Evolutionary conservation across 768 basidiomycete species (phyloP).

Genomic region (Lactarius vividus): DNA sequence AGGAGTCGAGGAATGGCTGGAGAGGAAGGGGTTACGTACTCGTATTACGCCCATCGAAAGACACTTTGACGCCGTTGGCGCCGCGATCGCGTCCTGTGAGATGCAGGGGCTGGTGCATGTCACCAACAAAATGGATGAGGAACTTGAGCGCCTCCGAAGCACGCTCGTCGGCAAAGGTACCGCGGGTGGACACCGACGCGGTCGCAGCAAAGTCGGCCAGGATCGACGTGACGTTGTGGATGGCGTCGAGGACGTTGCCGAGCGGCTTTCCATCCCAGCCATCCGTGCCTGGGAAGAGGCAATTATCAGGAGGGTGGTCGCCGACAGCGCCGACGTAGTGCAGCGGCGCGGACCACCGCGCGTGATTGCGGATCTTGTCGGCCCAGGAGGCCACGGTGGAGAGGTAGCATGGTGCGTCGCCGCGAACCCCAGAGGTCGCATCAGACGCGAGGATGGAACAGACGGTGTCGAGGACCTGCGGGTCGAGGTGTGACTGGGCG

Average conservation of each 20-base stretch:
- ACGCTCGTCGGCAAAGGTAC: constrained; percentile 30
- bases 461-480: constrained; percentile 60
- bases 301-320: constrained; percentile 76
- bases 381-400: constrained; percentile 89
- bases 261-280: constrained; percentile 65
- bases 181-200: constrained; percentile 29
- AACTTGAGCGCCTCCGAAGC: constrained; percentile 88
- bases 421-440: constrained; percentile 32
- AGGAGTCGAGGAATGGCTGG: background rate
- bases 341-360: constrained; percentile 65
- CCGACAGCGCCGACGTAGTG: constrained; percentile 74
- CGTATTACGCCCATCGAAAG: constrained; percentile 66
- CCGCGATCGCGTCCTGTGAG: constrained; percentile 85
- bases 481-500: constrained; percentile 88
- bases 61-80: constrained; percentile 76
- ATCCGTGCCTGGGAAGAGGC: constrained; percentile 68
- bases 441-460: constrained; percentile 64
- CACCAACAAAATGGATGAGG: constrained; percentile 89
- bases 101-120: constrained; percentile 93
- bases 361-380: constrained; percentile 54
- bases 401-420: constrained; percentile 60
- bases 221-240: constrained; percentile 71
- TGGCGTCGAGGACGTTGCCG: constrained; percentile 72
- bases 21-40: constrained; percentile 46
- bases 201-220: constrained; percentile 48